These are phyloP conservation scores for Mycena polygramma DNA, from an alignment of 768 basidiomycete species.

Conservation along the genomic window DNA sequence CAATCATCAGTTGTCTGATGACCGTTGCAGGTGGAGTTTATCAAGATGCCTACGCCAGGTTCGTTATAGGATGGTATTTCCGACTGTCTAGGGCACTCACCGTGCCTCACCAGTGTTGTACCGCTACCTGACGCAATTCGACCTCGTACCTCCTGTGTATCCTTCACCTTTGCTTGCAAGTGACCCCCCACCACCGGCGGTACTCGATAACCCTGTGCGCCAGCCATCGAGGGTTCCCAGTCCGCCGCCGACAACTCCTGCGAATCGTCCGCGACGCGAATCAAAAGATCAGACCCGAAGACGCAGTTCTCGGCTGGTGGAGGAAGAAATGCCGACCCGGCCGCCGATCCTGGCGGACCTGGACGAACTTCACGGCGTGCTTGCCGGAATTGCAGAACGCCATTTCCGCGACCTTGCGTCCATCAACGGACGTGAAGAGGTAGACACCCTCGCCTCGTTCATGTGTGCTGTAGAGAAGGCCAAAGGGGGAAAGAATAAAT, in stretches of 20 bases:
- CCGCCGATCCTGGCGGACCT: conserved; percentile 80
- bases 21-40: conserved; percentile 76
- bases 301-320: conserved; percentile 79
- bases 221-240: conserved; percentile 65
- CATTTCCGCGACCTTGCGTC: conserved; percentile 76
- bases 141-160: conserved; percentile 76
- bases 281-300: conserved; percentile 68
- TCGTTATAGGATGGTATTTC: not conserved
- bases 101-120: conserved; percentile 58
- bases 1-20: conserved; percentile 7
- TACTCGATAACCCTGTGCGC: conserved; percentile 64
- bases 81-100: too few relatives aligned
- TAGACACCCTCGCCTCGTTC: conserved; percentile 85
- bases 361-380: conserved; percentile 72
- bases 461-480: conserved; percentile 81
- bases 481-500: conserved; percentile 51
- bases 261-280: conserved; percentile 81
- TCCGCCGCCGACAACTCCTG: conserved; percentile 66
- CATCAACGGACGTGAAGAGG: conserved; percentile 72
- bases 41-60: conserved; percentile 69
- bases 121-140: conserved; percentile 80
- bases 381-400: conserved; percentile 78
- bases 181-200: conserved; percentile 78
- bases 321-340: conserved; percentile 69
- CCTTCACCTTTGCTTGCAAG: conserved; percentile 76